Evolutionary conservation across 257 asterid genomes (phyloP).

Genomic region (Echium plantagineum): DNA sequence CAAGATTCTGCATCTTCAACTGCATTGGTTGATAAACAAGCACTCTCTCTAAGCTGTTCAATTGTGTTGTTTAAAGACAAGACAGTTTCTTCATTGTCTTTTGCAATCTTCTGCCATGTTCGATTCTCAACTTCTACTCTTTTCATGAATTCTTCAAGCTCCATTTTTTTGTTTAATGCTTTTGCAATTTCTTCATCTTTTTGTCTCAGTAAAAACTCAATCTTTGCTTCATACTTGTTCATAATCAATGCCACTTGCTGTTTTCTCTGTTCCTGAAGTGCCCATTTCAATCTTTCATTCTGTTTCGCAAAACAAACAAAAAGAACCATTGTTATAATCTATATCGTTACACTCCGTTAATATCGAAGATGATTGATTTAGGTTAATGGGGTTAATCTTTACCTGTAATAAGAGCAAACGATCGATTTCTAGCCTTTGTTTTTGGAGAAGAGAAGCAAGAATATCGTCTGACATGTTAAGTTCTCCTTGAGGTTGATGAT

Average conservation of each 20-base stretch:
- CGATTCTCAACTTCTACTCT: slow-evolving; percentile 41
- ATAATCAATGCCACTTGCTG: slow-evolving; percentile 23
- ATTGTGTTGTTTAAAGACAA: slow-evolving; percentile 37
- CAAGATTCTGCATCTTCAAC: slow-evolving; percentile 60
- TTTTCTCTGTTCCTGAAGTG: slow-evolving; percentile 41
- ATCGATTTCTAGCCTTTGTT: slow-evolving; percentile 46
- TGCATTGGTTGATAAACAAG: slow-evolving; percentile 11
- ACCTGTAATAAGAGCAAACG: slow-evolving; percentile 50
- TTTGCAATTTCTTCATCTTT: slow-evolving; percentile 49
- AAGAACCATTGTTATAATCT: too few relatives aligned
- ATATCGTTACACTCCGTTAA: too few relatives aligned
- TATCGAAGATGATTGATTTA: too few relatives aligned
- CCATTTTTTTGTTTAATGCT: slow-evolving; percentile 29
- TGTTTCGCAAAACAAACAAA: slow-evolving; percentile 13
- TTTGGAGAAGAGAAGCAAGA: slow-evolving; percentile 23
- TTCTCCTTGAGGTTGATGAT: slow-evolving; percentile 17
- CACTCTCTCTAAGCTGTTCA: slow-evolving; percentile 37
- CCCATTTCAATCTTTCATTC: slow-evolving; percentile 53
- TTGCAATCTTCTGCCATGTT: slow-evolving; percentile 48
- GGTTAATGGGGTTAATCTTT: background rate
- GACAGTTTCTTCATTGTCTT: slow-evolving; percentile 38
- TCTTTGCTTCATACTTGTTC: slow-evolving; percentile 40
- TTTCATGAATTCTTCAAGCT: slow-evolving; percentile 31
- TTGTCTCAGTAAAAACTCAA: slow-evolving; percentile 25
- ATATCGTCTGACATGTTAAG: background rate